phyloP scores from a whole-genome alignment of 441 rosid species.

The Euphorbia celastroides region DNA sequence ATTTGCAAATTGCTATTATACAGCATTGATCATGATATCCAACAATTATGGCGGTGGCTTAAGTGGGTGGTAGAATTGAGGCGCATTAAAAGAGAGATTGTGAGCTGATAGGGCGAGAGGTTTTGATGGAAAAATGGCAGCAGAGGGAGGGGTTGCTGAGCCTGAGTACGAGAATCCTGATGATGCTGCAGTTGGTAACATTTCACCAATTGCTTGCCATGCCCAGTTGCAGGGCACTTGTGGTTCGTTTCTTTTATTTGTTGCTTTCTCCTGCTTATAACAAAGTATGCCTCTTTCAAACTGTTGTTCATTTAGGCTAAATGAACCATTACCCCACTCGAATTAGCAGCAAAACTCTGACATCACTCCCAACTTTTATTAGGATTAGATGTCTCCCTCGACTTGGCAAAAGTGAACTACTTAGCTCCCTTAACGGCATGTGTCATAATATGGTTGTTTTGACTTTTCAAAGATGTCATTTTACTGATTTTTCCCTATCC shows the following conservation, averaged over 20 bases:
- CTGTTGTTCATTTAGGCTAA: no score
- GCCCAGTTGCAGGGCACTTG: constrained; percentile 47
- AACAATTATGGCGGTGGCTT: constrained; percentile 31
- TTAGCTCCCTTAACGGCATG: no score
- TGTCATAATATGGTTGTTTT: no score
- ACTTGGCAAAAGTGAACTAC: no score
- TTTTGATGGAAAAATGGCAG: constrained; percentile 46
- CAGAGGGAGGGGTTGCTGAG: constrained; percentile 44
- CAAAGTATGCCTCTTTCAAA: not conserved
- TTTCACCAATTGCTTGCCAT: constrained; percentile 59
- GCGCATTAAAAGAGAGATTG: constrained; percentile 29
- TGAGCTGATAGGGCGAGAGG: constrained; percentile 33
- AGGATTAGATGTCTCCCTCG: no score
- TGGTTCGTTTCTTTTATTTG: constrained; percentile 36
- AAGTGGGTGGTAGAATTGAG: constrained; percentile 27
- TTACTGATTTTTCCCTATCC: no score
- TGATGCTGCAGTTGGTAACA: constrained; percentile 94
- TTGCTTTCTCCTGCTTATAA: constrained; percentile 50
- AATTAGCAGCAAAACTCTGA: no score
- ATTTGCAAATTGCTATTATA: no score
- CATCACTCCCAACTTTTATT: no score
- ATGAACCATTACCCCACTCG: no score
- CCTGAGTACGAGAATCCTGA: constrained; percentile 91
- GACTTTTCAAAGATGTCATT: no score
- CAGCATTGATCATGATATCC: no score